These are phyloP conservation scores for Diaporthe australafricana DNA, from an alignment of 2,329 filamentous ascomycete genomes.

Conservation along the genomic window DNA sequence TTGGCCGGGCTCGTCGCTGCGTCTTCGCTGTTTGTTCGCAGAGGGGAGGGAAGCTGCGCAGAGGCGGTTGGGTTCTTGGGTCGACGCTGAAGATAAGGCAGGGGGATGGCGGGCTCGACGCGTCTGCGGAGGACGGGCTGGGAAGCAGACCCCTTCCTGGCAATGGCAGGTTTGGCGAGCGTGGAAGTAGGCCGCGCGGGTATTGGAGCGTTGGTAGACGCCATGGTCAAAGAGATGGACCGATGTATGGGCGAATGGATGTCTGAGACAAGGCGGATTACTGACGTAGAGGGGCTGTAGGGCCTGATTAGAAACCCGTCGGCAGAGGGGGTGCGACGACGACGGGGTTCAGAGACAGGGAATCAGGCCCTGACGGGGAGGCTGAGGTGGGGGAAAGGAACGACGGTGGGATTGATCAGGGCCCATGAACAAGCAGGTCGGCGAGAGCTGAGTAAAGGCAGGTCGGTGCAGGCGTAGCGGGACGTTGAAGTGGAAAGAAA, in stretches of 20 bases:
- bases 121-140: slow-evolving; percentile 29
- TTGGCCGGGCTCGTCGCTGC: slow-evolving; percentile 13
- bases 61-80: slow-evolving; percentile 29
- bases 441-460: neutral
- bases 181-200: neutral
- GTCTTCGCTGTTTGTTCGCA: slow-evolving; percentile 35
- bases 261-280: slow-evolving; percentile 17
- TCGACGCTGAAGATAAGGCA: slow-evolving; percentile 35
- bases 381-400: slow-evolving; percentile 30
- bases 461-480: neutral
- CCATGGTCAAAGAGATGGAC: slow-evolving; percentile 28
- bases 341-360: slow-evolving; percentile 26
- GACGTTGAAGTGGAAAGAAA: neutral
- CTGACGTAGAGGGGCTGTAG: slow-evolving; percentile 25
- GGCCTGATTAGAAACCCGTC: slow-evolving; percentile 28
- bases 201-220: slow-evolving; percentile 29
- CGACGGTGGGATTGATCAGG: neutral
- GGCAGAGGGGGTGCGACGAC: slow-evolving; percentile 16
- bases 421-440: slow-evolving; percentile 2
- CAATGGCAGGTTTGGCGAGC: slow-evolving; percentile 6
- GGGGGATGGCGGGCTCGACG: slow-evolving; percentile 35
- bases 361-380: slow-evolving; percentile 25
- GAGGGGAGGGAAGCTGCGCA: slow-evolving; percentile 31
- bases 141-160: slow-evolving; percentile 18
- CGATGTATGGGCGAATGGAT: neutral